Conservation (phyloP, 805 yeast species). For the Middelhovenomyces tepae region DNA sequence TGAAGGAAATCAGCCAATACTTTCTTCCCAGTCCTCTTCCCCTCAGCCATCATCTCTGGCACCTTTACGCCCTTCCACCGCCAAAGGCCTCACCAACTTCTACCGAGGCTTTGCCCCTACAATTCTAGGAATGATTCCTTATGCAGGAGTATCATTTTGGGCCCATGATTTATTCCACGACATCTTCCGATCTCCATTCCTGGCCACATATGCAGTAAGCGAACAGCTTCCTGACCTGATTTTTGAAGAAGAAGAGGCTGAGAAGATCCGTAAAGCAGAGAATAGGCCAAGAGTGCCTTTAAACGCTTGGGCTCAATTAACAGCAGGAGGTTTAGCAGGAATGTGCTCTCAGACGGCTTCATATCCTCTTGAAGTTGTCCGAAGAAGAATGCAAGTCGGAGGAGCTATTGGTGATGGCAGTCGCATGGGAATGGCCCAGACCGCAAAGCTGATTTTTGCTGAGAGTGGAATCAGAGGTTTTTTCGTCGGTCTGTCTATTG, state of each 20-base stretch:
- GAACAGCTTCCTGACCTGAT: constrained; percentile 10
- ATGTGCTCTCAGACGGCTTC: constrained; percentile 93
- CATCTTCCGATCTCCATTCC: constrained; percentile 52
- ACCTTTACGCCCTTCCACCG: too few species aligned
- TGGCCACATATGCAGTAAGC: constrained; percentile 39
- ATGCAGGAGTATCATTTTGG: constrained; percentile 95
- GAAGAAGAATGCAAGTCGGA: constrained; percentile 94
- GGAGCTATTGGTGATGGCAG: constrained; percentile 53
- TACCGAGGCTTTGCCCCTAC: constrained; percentile 95
- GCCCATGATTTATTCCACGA: constrained; percentile 91
- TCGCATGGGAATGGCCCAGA: constrained; percentile 13
- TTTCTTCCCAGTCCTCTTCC: too few species aligned
- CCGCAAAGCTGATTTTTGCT: constrained; percentile 47
- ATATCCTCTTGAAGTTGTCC: constrained; percentile 89
- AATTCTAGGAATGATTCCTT: constrained; percentile 90
- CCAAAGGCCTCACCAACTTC: constrained; percentile 49
- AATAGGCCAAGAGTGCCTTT: constrained; percentile 53
- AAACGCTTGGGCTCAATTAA: constrained; percentile 81
- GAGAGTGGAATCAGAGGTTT: constrained; percentile 83
- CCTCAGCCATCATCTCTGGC: too few species aligned
- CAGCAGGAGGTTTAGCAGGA: constrained; percentile 96
- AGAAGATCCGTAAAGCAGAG: constrained; percentile 32
- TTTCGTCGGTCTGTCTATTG: constrained; percentile 90
- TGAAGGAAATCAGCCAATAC: constrained; percentile 17
- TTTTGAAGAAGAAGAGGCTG: constrained; percentile 18